Evolutionary conservation across 345 rosid genomes (phyloP).

Genomic region (Eucalyptus marginata): DNA sequence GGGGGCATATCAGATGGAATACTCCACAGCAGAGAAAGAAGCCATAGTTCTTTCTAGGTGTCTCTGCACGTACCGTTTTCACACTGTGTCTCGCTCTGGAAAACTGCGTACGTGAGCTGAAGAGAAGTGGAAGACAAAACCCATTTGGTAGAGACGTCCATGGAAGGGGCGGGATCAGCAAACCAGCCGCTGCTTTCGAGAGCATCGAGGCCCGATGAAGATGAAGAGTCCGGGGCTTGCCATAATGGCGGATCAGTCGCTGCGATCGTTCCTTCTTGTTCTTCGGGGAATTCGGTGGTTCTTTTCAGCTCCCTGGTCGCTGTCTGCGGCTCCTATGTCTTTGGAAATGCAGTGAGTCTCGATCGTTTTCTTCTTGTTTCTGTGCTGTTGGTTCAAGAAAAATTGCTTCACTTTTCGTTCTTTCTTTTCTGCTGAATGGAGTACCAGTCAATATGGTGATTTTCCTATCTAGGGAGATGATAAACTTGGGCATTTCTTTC

Average conservation of each 20-base stretch:
- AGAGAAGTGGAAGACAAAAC: neutral
- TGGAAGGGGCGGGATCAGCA: neutral
- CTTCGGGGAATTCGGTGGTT: neutral
- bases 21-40: neutral
- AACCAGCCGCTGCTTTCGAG: neutral
- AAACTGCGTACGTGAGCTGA: neutral
- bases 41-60: neutral
- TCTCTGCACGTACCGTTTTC: neutral
- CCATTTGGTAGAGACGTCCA: neutral
- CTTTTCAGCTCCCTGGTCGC: slow-evolving; percentile 9
- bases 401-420: neutral
- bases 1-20: neutral
- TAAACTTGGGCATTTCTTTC: neutral
- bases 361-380: neutral
- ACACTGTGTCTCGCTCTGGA: neutral
- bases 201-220: neutral
- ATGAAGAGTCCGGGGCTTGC: neutral
- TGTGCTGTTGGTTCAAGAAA: neutral
- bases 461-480: neutral
- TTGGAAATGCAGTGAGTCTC: slow-evolving; percentile 14
- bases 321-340: slow-evolving; percentile 14
- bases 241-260: neutral
- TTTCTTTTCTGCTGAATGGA: neutral
- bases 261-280: neutral
- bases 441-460: neutral